Evolutionary conservation across 108 stramenopile species (phyloP).

Genomic region (Conticribra weissflogii): DNA sequence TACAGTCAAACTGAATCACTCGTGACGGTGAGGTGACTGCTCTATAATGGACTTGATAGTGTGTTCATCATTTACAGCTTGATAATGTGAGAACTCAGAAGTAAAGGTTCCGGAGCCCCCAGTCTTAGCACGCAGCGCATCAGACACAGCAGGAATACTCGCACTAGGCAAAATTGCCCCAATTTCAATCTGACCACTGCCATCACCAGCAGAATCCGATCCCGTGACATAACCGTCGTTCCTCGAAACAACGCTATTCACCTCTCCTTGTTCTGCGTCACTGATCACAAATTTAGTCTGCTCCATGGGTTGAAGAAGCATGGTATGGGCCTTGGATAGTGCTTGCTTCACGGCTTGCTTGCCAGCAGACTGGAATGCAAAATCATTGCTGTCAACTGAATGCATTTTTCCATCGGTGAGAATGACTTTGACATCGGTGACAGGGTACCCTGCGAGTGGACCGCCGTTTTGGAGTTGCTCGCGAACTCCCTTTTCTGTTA

Average conservation of each 20-base stretch:
- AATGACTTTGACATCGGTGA: slow-evolving; percentile 38
- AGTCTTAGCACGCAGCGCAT: slow-evolving; percentile 28
- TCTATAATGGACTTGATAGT: slow-evolving; percentile 13
- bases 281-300: slow-evolving; percentile 23
- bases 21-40: slow-evolving; percentile 21
- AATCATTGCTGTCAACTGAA: slow-evolving; percentile 43
- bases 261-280: slow-evolving; percentile 31
- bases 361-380: slow-evolving; percentile 41
- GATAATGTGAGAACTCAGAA: slow-evolving; percentile 35
- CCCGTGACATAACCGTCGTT: slow-evolving; percentile 33
- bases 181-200: slow-evolving; percentile 8
- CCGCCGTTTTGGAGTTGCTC: slow-evolving; percentile 43
- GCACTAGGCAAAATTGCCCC: slow-evolving; percentile 32
- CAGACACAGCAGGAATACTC: slow-evolving; percentile 30
- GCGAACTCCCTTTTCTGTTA: slow-evolving; percentile 35
- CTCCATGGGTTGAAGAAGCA: slow-evolving; percentile 47
- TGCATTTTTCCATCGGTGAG: slow-evolving; percentile 49
- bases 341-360: slow-evolving; percentile 35
- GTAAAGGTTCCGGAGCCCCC: slow-evolving; percentile 21
- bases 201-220: slow-evolving; percentile 5
- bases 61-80: slow-evolving; percentile 27
- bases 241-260: slow-evolving; percentile 25
- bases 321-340: slow-evolving; percentile 20
- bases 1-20: not conserved
- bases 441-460: slow-evolving; percentile 41